Percentiles rank a stretch among this genome's conserved stretches.
Evolutionary conservation across 1,284 basidiomycete species (phyloP).

Genomic region (Heterobasidion irregulare): DNA sequence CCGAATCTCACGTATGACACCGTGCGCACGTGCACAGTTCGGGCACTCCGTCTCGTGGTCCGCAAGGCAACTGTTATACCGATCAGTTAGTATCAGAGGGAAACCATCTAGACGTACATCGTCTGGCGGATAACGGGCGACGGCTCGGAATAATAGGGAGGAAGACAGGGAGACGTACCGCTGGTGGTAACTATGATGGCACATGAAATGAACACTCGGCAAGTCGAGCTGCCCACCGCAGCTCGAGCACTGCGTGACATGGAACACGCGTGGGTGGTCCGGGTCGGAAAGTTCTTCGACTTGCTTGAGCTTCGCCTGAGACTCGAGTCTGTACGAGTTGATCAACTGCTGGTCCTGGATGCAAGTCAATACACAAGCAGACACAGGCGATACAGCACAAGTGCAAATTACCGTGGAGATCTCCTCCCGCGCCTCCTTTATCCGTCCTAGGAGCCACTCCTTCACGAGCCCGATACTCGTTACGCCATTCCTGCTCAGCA

Average conservation of each 20-base stretch:
- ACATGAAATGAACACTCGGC: conserved; percentile 96
- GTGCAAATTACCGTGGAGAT: conserved; percentile 62
- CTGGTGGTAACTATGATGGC: conserved; percentile 95
- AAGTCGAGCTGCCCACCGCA: conserved; percentile 88
- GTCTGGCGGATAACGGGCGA: background rate
- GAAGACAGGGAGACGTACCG: conserved; percentile 37
- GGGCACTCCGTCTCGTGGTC: conserved; percentile 89
- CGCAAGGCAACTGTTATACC: conserved; percentile 55
- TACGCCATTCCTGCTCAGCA: conserved; percentile 79
- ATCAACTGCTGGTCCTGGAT: conserved; percentile 77
- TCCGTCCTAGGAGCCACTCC: conserved; percentile 78
- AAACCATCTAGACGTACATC: background rate
- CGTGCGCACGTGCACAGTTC: conserved; percentile 77
- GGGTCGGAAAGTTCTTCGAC: conserved; percentile 76
- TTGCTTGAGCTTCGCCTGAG: conserved; percentile 73
- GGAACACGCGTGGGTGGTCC: conserved; percentile 80
- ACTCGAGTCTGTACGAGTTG: conserved; percentile 81
- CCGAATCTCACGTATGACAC: conserved; percentile 84
- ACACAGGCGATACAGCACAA: background rate
- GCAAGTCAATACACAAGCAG: conserved; percentile 1
- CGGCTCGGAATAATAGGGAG: background rate
- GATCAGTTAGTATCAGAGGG: background rate
- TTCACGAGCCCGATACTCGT: conserved; percentile 88
- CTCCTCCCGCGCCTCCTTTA: conserved; percentile 67
- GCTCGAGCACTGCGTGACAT: conserved; percentile 84